These are phyloP conservation scores for Arthrobotrys musiformis DNA, from an alignment of 2,329 filamentous ascomycete genomes.

Conservation along the genomic window DNA sequence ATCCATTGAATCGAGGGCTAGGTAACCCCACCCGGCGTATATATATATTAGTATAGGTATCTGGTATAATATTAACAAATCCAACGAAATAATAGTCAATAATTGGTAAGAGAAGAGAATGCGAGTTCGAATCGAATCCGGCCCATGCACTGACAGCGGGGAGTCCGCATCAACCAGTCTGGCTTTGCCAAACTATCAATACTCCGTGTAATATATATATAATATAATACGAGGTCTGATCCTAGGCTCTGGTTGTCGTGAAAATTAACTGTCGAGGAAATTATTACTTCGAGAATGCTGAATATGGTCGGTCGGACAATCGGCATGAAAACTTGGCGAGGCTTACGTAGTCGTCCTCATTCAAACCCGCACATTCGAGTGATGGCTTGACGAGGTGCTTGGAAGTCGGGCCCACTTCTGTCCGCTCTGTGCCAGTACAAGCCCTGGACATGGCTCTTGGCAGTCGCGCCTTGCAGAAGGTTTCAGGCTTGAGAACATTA, in stretches of 20 bases:
- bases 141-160: neutral
- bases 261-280: no score
- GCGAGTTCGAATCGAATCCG: no score
- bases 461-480: slow-evolving; percentile 17
- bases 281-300: neutral
- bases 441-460: slow-evolving; percentile 1
- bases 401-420: slow-evolving; percentile 9
- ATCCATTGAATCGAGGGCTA: no score
- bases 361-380: neutral
- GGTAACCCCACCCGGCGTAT: no score
- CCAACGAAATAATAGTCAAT: no score
- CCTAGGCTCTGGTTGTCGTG: neutral
- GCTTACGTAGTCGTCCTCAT: slow-evolving; percentile 9
- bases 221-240: neutral
- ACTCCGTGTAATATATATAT: no score
- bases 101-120: no score
- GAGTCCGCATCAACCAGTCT: neutral
- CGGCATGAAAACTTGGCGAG: slow-evolving; percentile 4
- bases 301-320: slow-evolving; percentile 2
- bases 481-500: neutral
- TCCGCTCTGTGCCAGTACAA: neutral
- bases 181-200: neutral
- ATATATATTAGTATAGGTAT: no score
- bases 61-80: no score
- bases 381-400: neutral